Evolutionary conservation across 2,329 filamentous ascomycete species (phyloP).

Genomic region (Curvularia verruculosa): DNA sequence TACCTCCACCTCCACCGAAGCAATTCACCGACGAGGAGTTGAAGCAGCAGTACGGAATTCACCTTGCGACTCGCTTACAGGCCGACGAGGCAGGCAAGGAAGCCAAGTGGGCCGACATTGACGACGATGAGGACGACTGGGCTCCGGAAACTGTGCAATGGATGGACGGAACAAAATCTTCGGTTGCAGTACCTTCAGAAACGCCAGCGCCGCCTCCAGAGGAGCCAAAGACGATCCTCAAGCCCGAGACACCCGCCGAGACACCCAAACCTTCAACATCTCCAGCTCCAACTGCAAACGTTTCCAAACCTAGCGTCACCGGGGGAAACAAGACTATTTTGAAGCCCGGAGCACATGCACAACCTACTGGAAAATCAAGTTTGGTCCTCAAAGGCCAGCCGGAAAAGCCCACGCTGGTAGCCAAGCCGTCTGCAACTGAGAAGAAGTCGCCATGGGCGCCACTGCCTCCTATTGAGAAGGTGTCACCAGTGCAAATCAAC

Average conservation of each 20-base stretch:
- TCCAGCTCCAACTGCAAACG: conserved; percentile 26
- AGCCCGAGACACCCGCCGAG: conserved; percentile 43
- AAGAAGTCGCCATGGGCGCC: conserved; percentile 91
- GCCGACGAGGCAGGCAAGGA: conserved; percentile 75
- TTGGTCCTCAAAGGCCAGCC: conserved; percentile 69
- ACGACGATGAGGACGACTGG: conserved; percentile 88
- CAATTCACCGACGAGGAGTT: conserved; percentile 87
- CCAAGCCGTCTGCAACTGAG: conserved; percentile 73
- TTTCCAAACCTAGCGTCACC: conserved; percentile 47
- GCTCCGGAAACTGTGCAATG: conserved; percentile 83
- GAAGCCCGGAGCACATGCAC: conserved; percentile 53
- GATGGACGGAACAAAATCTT: conserved; percentile 86
- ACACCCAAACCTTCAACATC: conserved; percentile 43
- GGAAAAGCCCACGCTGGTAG: conserved; percentile 74
- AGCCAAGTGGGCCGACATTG: conserved; percentile 87
- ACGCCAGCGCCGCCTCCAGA: conserved; percentile 38
- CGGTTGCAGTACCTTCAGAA: conserved; percentile 64
- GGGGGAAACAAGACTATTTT: conserved; percentile 56
- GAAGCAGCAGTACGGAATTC: conserved; percentile 82
- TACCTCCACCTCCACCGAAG: conserved; percentile 72
- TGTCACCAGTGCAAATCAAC: conserved; percentile 71
- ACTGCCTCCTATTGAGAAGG: conserved; percentile 82
- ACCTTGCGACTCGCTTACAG: conserved; percentile 78
- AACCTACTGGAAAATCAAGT: conserved; percentile 53
- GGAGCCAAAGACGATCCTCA: conserved; percentile 34